A percentile compares a stretch with the other conserved stretches of the same genome.
These are phyloP conservation scores for Basidiobolus heterosporus DNA, from an alignment of 371 early-diverging fungal genomes.

Conservation along the genomic window DNA sequence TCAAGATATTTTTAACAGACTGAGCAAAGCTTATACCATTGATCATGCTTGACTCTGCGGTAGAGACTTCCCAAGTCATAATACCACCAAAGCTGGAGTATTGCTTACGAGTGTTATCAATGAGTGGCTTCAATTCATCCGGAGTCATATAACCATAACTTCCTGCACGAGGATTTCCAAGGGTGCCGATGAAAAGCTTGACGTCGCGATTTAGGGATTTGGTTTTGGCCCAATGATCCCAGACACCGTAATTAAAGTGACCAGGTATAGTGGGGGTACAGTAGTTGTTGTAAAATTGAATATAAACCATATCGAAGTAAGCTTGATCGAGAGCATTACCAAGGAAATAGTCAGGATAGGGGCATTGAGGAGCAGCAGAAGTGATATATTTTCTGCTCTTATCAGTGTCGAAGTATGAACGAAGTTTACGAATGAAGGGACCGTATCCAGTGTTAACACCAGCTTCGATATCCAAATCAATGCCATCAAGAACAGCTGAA, in stretches of 20 bases:
- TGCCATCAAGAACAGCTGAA: conserved; percentile 36
- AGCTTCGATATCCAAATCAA: conserved; percentile 57
- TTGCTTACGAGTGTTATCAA: conserved; percentile 13
- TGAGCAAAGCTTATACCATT: background rate
- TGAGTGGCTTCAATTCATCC: conserved; percentile 16
- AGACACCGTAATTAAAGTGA: conserved; percentile 35
- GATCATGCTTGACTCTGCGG: background rate
- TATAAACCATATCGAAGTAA: conserved; percentile 24
- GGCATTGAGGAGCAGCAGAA: conserved; percentile 59
- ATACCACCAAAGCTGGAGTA: conserved; percentile 39
- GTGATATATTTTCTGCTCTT: conserved; percentile 34
- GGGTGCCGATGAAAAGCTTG: conserved; percentile 37
- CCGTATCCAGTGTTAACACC: conserved; percentile 23
- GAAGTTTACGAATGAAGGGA: conserved; percentile 28
- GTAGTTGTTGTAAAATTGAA: conserved; percentile 62
- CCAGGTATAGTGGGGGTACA: conserved; percentile 30
- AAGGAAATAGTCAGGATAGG: conserved; percentile 27
- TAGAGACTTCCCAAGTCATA: conserved; percentile 45
- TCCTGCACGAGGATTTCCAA: conserved; percentile 32
- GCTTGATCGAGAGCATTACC: conserved; percentile 8
- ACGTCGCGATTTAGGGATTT: conserved; percentile 36
- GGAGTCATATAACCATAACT: conserved; percentile 31
- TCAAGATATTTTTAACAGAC: background rate
- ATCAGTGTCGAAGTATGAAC: conserved; percentile 19
- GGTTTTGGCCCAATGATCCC: conserved; percentile 36